These are phyloP conservation scores for Coemansia sp. DNA, from an alignment of 192 early-diverging fungal species.

Conservation along the genomic window DNA sequence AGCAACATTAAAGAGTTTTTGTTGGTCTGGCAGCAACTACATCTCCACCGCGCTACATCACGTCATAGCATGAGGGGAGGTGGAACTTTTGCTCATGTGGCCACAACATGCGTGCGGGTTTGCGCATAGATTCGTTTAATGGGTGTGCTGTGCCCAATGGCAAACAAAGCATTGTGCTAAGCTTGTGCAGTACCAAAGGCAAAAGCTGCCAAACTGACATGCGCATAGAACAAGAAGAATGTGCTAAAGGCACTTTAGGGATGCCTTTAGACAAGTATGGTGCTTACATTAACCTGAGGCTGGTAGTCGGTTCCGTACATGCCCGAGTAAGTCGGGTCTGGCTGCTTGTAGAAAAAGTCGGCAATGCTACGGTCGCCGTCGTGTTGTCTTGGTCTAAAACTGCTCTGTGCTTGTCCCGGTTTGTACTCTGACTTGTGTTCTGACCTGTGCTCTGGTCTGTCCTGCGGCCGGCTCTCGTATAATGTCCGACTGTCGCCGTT, in stretches of 20 bases:
- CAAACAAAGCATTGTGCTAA: not conserved
- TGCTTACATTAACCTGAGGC: slow-evolving; percentile 45
- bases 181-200: not conserved
- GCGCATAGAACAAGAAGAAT: not conserved
- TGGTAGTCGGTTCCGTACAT: slow-evolving; percentile 39
- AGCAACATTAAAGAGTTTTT: not conserved
- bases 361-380: slow-evolving; percentile 14
- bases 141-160: not conserved
- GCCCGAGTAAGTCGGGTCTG: slow-evolving; percentile 30
- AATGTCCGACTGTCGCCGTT: slow-evolving; percentile 12
- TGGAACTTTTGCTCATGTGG: not conserved
- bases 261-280: not conserved
- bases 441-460: not conserved
- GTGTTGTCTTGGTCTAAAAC: not conserved
- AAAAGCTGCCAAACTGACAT: not conserved
- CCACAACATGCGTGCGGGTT: slow-evolving; percentile 1
- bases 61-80: not conserved
- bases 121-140: not conserved
- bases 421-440: not conserved
- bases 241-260: not conserved
- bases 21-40: not conserved
- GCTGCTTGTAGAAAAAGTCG: slow-evolving; percentile 48
- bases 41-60: not conserved
- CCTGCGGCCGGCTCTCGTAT: not conserved
- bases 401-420: not conserved